Percentiles rank a stretch among this genome's conserved stretches.
phyloP scores from a whole-genome alignment of 495 filamentous ascomycete genomes.

The Annulohypoxylon moriforme region DNA sequence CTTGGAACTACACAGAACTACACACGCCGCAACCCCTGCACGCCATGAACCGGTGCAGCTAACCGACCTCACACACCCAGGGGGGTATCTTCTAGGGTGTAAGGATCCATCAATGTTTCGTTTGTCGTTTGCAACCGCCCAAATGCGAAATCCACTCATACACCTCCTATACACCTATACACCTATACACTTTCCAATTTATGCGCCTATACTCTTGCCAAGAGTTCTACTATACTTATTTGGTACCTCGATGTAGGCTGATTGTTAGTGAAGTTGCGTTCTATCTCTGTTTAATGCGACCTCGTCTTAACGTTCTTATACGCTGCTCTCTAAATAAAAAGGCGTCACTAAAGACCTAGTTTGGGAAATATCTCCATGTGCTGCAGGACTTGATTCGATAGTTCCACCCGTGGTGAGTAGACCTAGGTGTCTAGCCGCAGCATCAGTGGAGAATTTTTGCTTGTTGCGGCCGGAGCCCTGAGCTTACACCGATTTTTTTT shows the following conservation, averaged over 20 bases:
- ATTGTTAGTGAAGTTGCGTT: not conserved
- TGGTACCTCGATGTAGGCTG: not conserved
- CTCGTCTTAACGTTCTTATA: not conserved
- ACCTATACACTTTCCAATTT: not conserved
- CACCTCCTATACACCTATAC: not conserved
- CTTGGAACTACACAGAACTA: slow-evolving; percentile 11
- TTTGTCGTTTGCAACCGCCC: slow-evolving; percentile 14
- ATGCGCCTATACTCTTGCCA: not conserved
- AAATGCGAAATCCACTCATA: not conserved
- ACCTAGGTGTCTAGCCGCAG: slow-evolving; percentile 26
- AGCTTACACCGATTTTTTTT: slow-evolving; percentile 1
- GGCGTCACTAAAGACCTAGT: slow-evolving; percentile 14
- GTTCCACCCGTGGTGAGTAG: slow-evolving; percentile 8
- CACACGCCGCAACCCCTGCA: slow-evolving; percentile 24
- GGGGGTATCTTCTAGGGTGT: not conserved
- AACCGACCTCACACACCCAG: slow-evolving; percentile 23
- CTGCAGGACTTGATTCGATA: slow-evolving; percentile 27
- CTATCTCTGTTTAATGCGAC: not conserved
- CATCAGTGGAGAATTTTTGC: slow-evolving; percentile 19
- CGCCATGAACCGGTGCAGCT: slow-evolving; percentile 29
- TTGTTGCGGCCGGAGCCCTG: slow-evolving; percentile 7
- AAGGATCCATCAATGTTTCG: not conserved
- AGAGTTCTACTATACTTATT: not conserved
- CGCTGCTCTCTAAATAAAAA: not conserved
- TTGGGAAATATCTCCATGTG: slow-evolving; percentile 25